Evolutionary conservation across 2,329 filamentous ascomycete genomes (phyloP).

Genomic region (Fusarium domesticum): DNA sequence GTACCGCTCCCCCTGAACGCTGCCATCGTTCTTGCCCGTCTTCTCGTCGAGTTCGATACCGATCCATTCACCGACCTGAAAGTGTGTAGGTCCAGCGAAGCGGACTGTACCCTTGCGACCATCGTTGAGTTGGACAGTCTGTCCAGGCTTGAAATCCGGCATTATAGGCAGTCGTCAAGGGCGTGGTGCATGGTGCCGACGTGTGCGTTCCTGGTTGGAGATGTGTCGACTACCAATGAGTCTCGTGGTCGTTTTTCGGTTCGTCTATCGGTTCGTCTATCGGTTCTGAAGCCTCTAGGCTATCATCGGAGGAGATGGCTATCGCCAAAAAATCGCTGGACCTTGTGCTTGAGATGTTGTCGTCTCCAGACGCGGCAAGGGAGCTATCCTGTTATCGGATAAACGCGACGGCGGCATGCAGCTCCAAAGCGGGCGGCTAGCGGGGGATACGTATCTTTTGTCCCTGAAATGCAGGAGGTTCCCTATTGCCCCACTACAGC

Average conservation of each 20-base stretch:
- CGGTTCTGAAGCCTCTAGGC: slow-evolving; percentile 4
- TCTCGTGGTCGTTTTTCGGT: neutral
- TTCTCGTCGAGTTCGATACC: slow-evolving; percentile 82
- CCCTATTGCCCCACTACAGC: slow-evolving; percentile 1
- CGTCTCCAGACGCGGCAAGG: slow-evolving; percentile 19
- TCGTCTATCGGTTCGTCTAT: slow-evolving; percentile 4
- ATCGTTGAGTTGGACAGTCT: slow-evolving; percentile 75
- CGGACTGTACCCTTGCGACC: slow-evolving; percentile 74
- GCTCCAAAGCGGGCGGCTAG: slow-evolving; percentile 11
- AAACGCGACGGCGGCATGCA: slow-evolving; percentile 28
- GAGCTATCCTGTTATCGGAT: slow-evolving; percentile 21
- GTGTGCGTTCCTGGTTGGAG: slow-evolving; percentile 5
- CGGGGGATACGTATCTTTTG: slow-evolving; percentile 14
- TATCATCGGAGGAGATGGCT: slow-evolving; percentile 13
- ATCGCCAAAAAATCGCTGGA: slow-evolving; percentile 14
- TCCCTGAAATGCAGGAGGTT: slow-evolving; percentile 9
- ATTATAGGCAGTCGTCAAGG: slow-evolving; percentile 32
- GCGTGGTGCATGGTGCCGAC: slow-evolving; percentile 34
- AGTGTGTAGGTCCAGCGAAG: slow-evolving; percentile 76
- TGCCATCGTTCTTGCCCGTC: slow-evolving; percentile 90
- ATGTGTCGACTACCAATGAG: slow-evolving; percentile 1
- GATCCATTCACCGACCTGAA: slow-evolving; percentile 81
- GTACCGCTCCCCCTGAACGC: slow-evolving; percentile 82
- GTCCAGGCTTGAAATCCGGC: slow-evolving; percentile 62
- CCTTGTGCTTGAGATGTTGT: slow-evolving; percentile 10